phyloP scores from a whole-genome alignment of 2,329 filamentous ascomycete species.

The Fusarium algeriense region DNA sequence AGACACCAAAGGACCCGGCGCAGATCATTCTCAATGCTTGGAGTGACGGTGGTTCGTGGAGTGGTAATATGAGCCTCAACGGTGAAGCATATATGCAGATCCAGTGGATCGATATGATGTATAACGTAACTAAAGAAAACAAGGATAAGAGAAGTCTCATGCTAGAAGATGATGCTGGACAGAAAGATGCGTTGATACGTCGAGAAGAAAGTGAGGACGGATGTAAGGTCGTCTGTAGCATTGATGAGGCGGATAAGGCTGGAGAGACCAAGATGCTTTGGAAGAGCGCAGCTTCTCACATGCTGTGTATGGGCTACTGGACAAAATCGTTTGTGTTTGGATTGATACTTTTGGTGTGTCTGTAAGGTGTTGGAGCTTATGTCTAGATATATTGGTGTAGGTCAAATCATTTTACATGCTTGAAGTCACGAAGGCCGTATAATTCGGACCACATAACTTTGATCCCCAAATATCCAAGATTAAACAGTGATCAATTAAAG shows the following conservation, averaged over 20 bases:
- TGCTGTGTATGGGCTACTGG: background rate
- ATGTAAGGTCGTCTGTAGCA: slow-evolving; percentile 51
- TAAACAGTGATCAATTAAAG: background rate
- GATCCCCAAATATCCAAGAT: background rate
- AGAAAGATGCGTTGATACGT: slow-evolving; percentile 51
- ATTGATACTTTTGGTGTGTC: background rate
- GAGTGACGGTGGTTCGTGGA: slow-evolving; percentile 71
- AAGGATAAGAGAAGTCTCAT: slow-evolving; percentile 23
- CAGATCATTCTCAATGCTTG: slow-evolving; percentile 70
- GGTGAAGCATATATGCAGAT: slow-evolving; percentile 68
- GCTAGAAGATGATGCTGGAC: slow-evolving; percentile 29
- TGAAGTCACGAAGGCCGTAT: background rate
- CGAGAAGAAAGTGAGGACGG: slow-evolving; percentile 37
- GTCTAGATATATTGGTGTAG: background rate
- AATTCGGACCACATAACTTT: background rate
- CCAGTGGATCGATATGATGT: slow-evolving; percentile 73
- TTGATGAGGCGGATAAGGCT: slow-evolving; percentile 50
- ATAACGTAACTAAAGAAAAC: slow-evolving; percentile 55
- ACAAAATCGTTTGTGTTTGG: slow-evolving; percentile 6
- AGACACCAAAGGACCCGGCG: slow-evolving; percentile 65
- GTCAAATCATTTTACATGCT: background rate
- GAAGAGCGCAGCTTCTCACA: slow-evolving; percentile 42
- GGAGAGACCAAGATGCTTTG: slow-evolving; percentile 43
- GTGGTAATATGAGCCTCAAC: slow-evolving; percentile 67
- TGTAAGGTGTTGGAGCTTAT: background rate